These are phyloP conservation scores for Lactarius evosmus DNA, from an alignment of 768 basidiomycete genomes.

Conservation along the genomic window DNA sequence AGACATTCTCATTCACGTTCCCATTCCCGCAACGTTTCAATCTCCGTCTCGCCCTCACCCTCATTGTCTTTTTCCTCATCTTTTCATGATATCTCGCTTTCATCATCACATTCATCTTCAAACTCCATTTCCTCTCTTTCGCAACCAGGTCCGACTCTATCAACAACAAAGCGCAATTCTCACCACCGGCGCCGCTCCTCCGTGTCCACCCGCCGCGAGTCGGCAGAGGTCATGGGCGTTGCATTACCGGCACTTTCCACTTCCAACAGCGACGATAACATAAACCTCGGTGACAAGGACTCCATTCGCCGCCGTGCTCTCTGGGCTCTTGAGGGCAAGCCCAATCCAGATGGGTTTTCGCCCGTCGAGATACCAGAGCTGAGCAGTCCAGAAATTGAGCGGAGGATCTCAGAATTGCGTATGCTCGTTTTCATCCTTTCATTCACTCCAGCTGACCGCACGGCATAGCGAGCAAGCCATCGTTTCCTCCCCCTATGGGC, in stretches of 20 bases:
- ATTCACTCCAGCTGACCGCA: neutral
- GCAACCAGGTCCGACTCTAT: conserved; percentile 35
- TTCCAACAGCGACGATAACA: conserved; percentile 60
- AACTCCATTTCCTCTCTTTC: conserved; percentile 35
- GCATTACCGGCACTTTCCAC: conserved; percentile 63
- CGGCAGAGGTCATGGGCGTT: conserved; percentile 87
- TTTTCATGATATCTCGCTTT: conserved; percentile 35
- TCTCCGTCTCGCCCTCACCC: conserved; percentile 34
- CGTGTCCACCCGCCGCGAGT: conserved; percentile 86
- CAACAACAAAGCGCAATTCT: conserved; percentile 57
- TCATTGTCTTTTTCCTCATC: conserved; percentile 43
- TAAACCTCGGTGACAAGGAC: conserved; percentile 68
- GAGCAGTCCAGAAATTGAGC: conserved; percentile 53
- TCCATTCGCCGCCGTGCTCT: conserved; percentile 80
- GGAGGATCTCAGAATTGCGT: conserved; percentile 64
- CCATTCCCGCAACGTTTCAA: conserved; percentile 66
- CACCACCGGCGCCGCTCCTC: conserved; percentile 85
- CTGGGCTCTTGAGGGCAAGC: conserved; percentile 83
- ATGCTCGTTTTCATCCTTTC: conserved; percentile 35
- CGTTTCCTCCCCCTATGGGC: conserved; percentile 50
- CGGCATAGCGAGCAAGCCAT: conserved; percentile 54
- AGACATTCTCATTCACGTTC: conserved; percentile 58
- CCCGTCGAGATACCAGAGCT: conserved; percentile 86
- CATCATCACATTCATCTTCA: conserved; percentile 24
- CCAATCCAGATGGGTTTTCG: conserved; percentile 56